phyloP scores from a whole-genome alignment of 352 stramenopile species.

The Phytophthora meadii region DNA sequence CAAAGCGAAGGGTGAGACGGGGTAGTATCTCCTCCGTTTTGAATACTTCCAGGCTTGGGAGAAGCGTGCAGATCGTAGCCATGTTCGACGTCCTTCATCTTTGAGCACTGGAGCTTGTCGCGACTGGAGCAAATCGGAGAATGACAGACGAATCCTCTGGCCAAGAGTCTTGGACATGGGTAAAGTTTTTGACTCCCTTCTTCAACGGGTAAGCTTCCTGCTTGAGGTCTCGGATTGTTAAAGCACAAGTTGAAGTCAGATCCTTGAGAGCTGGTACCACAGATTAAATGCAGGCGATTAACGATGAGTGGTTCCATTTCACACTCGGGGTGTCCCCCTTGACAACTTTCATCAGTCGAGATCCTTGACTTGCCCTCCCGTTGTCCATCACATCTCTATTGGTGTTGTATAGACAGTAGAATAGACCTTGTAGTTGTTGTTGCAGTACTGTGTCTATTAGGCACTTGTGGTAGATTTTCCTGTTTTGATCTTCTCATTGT shows the following conservation, averaged over 20 bases:
- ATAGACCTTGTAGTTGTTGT: too few relatives aligned
- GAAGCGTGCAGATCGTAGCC: conserved; percentile 32
- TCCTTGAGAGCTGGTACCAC: neutral
- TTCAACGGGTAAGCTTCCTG: neutral
- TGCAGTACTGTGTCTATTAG: too few relatives aligned
- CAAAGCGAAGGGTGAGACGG: conserved; percentile 38
- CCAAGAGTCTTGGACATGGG: neutral
- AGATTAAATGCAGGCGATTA: neutral
- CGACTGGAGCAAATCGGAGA: conserved; percentile 11
- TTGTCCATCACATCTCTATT: neutral
- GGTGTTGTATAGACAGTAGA: neutral
- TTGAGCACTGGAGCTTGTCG: neutral
- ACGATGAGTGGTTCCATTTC: conserved; percentile 29
- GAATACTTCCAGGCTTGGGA: conserved; percentile 18
- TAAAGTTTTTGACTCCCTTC: neutral
- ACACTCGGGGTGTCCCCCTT: neutral
- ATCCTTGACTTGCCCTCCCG: conserved; percentile 1
- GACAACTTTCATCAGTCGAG: neutral
- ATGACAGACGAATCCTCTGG: conserved; percentile 4
- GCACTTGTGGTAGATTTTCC: neutral
- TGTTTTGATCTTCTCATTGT: neutral
- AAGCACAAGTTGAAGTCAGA: conserved; percentile 17
- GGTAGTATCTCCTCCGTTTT: conserved; percentile 6
- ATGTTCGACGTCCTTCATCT: conserved; percentile 32
- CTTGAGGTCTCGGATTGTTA: neutral